Percentiles rank a stretch among this genome's conserved stretches.
phyloP scores from a whole-genome alignment of 371 early-diverging fungal species.

The Mortierella sp. region DNA sequence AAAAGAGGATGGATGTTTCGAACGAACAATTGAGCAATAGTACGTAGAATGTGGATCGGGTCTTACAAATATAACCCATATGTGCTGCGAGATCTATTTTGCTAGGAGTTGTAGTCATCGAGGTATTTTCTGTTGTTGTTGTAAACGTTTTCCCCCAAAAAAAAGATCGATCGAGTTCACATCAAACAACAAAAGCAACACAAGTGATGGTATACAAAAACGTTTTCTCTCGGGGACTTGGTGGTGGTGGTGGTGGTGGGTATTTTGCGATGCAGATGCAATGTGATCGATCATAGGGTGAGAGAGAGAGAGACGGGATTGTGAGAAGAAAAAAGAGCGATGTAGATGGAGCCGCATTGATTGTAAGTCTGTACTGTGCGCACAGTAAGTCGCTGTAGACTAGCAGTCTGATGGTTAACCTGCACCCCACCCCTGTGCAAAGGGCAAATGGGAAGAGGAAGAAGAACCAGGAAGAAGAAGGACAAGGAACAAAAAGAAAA shows the following conservation, averaged over 20 bases:
- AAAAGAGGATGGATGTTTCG: neutral
- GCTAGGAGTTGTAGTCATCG: too few relatives aligned
- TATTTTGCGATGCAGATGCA: slow-evolving; percentile 14
- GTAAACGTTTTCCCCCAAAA: neutral
- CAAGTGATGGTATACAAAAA: neutral
- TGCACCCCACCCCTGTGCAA: neutral
- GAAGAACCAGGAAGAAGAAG: neutral
- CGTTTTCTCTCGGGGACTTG: neutral
- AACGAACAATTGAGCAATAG: neutral
- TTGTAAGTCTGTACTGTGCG: neutral
- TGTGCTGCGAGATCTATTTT: neutral
- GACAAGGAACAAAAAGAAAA: neutral
- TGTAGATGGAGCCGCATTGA: slow-evolving; percentile 5
- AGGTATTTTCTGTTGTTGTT: neutral
- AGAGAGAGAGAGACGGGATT: neutral
- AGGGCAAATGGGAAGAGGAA: neutral
- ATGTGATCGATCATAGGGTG: slow-evolving; percentile 5
- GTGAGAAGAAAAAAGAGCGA: neutral
- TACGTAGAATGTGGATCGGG: neutral
- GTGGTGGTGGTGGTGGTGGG: neutral
- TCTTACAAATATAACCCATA: neutral
- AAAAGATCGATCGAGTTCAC: neutral
- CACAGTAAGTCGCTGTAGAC: neutral
- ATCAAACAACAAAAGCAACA: neutral
- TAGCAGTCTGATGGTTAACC: neutral